A percentile compares a stretch with the other conserved stretches of the same genome.
Evolutionary conservation across 2,329 filamentous ascomycete species (phyloP).

Genomic region (Fusarium sambucinum): DNA sequence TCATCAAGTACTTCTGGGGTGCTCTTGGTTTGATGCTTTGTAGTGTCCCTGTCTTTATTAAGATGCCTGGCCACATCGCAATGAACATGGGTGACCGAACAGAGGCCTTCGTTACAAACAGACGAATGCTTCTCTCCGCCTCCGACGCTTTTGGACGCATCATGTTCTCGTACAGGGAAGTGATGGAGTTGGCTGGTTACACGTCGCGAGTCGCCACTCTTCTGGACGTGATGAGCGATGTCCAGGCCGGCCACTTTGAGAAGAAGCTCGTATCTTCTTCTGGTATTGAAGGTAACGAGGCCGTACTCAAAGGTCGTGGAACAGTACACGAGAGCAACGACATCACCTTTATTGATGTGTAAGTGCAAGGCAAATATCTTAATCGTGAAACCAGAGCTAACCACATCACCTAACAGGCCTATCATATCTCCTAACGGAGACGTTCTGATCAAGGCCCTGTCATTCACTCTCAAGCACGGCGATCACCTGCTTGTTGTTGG

Average conservation of each 20-base stretch:
- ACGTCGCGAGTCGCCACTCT: conserved; percentile 92
- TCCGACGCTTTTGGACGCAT: conserved; percentile 95
- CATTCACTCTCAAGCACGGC: conserved; percentile 86
- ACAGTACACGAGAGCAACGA: conserved; percentile 83
- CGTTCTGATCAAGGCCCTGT: conserved; percentile 85
- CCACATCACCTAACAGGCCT: conserved; percentile 62
- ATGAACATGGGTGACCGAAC: conserved; percentile 78
- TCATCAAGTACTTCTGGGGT: conserved; percentile 99
- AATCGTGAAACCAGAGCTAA: conserved; percentile 27
- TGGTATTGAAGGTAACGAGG: conserved; percentile 82
- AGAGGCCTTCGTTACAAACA: conserved; percentile 90
- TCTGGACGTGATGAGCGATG: conserved; percentile 93
- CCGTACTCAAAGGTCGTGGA: conserved; percentile 84
- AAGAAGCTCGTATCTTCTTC: conserved; percentile 96
- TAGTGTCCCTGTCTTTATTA: conserved; percentile 95
- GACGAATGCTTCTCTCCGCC: conserved; percentile 89
- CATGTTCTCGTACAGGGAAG: conserved; percentile 98
- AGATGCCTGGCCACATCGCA: conserved; percentile 77
- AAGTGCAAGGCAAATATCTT: conserved; percentile 49
- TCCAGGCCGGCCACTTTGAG: conserved; percentile 89
- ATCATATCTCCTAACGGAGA: conserved; percentile 98
- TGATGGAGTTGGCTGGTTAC: conserved; percentile 95
- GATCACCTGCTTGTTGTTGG: conserved; percentile 95
- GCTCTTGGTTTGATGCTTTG: conserved; percentile 91
- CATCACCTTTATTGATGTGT: conserved; percentile 87